Evolutionary conservation across 2,329 filamentous ascomycete genomes (phyloP), one percentile per base, ranked within the genome.

Genomic region (Neonectria coccinea): DNA sequence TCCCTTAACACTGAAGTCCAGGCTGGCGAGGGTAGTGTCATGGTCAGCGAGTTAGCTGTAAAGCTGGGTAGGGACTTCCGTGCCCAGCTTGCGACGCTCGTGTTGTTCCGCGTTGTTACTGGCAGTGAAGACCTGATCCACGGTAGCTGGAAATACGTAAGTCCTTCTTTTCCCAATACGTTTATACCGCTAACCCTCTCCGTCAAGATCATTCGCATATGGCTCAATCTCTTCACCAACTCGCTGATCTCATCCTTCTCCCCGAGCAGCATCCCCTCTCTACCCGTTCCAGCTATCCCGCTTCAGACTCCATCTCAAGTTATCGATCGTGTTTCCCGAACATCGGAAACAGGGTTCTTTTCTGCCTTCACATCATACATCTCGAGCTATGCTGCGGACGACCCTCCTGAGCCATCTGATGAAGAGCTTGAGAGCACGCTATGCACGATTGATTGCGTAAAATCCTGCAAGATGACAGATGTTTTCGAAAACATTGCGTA

Each of bases 41-140:
- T 99, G 96, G 97, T 99, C 70, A 98, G 95, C 77, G 95, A 98
- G 82, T 89, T 97, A 67, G 95, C 97, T 50, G 96, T 99, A 65
- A 94, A 97, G 76, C 93, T 99, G 75, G 96, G 96, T 44, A 87
- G 95, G 70, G 93, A 99, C 77, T 95, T 97, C 79, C 91, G 94
- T 75, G 95, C 95, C 41, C 95, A 99, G 77, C 84, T 99, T 59
- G 95, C 96, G 7, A 97, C 93, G 8, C 89, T 98, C 56, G 93
- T 99, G n/a, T 84, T 99, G 29, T 99, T 99, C 85, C 89, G 94
- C 42, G 92, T 99, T 22, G 88, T 98, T 57, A 91, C 91, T 60
- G 92, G 92, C 44, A 97, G 93, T 72, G 96, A 98, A 79, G 82
- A 85, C 53, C 85, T 93, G 5, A 89, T 97, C 48, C 84, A 86